phyloP scores from a whole-genome alignment of 2,329 filamentous ascomycete genomes.

The Pseudogymnoascus pannorum region DNA sequence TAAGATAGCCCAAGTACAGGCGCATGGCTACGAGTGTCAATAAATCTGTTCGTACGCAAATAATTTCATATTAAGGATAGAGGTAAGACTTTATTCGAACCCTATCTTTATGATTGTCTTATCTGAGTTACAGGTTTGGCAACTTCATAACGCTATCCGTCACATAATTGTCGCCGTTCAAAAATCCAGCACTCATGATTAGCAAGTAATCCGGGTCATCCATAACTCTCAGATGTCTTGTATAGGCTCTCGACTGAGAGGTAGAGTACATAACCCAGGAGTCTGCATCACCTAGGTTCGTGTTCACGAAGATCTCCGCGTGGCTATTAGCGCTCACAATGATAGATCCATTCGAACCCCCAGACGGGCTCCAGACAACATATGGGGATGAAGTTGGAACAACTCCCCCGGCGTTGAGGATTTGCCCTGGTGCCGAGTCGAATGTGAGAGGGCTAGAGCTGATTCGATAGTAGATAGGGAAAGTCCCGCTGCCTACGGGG shows the following conservation, averaged over 20 bases:
- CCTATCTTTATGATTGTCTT: neutral
- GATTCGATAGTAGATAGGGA: constrained; percentile 47
- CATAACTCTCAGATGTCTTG: constrained; percentile 12
- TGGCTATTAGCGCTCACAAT: constrained; percentile 32
- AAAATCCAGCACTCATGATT: constrained; percentile 11
- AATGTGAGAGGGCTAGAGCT: constrained; percentile 40
- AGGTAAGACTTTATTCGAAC: neutral
- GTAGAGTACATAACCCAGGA: constrained; percentile 10
- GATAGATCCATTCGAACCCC: constrained; percentile 40
- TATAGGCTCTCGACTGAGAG: constrained; percentile 11
- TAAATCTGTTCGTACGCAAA: neutral
- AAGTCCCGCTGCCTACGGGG: constrained; percentile 21
- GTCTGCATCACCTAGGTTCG: constrained; percentile 9
- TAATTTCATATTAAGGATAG: neutral
- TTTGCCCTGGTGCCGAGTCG: constrained; percentile 32
- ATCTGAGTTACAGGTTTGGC: constrained; percentile 4
- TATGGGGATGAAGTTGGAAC: constrained; percentile 41
- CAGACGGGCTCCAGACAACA: constrained; percentile 43
- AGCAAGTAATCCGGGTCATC: constrained; percentile 11
- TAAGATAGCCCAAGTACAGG: too few species aligned
- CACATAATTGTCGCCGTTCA: constrained; percentile 11
- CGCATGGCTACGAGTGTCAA: neutral
- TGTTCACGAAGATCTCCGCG: constrained; percentile 11
- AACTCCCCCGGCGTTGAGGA: constrained; percentile 38
- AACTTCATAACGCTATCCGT: constrained; percentile 11